These are phyloP conservation scores for Tylopilus plumbeoviolaceoides DNA, from an alignment of 768 basidiomycete genomes.

Conservation along the genomic window DNA sequence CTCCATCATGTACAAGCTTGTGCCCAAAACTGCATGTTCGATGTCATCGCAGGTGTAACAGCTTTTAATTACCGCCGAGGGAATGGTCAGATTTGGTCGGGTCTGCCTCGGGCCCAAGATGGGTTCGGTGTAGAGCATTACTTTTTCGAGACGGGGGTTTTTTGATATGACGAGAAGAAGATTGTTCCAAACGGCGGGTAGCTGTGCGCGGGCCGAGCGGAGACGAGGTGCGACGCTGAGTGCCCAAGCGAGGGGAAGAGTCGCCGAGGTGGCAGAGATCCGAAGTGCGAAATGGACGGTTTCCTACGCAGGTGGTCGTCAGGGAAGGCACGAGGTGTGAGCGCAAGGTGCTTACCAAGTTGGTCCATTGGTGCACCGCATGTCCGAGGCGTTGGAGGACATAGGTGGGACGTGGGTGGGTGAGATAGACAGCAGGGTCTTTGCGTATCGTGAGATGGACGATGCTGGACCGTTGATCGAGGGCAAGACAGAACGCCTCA, in stretches of 20 bases:
- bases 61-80: constrained; percentile 13
- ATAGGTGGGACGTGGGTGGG: constrained; percentile 42
- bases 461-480: constrained; percentile 37
- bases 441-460: constrained; percentile 52
- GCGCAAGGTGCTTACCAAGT: constrained; percentile 40
- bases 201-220: constrained; percentile 46
- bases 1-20: constrained; percentile 55
- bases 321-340: background rate
- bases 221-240: constrained; percentile 40
- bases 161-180: constrained; percentile 45
- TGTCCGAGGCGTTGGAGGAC: constrained; percentile 45
- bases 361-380: constrained; percentile 40
- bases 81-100: background rate
- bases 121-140: constrained; percentile 35
- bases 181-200: constrained; percentile 59
- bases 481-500: constrained; percentile 38
- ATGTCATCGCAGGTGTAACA: constrained; percentile 6
- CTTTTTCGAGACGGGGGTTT: constrained; percentile 47
- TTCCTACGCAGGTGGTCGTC: constrained; percentile 36
- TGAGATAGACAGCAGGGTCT: constrained; percentile 48
- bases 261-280: constrained; percentile 38
- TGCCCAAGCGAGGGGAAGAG: constrained; percentile 33
- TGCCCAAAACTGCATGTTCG: constrained; percentile 38
- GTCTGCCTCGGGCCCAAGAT: constrained; percentile 8
- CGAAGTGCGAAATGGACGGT: constrained; percentile 52